Conservation (phyloP, 2,329 filamentous ascomycete genomes). For the Fusarium sp. region DNA sequence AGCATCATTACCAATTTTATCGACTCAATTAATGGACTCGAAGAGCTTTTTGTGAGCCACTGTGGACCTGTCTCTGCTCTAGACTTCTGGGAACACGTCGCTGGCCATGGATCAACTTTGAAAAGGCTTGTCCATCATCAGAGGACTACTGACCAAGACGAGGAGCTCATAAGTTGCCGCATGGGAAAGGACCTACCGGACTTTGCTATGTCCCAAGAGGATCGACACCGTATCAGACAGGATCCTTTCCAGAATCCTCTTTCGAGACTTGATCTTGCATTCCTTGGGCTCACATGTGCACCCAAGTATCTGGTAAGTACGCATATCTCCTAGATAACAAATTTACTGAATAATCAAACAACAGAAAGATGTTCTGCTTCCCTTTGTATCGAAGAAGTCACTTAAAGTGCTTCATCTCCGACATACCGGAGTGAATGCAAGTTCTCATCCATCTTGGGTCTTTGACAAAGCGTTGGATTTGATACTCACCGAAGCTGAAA, state of each 20-base stretch:
- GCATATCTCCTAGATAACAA: accelerated
- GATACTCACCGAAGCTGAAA: background rate
- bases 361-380: slow-evolving; percentile 1
- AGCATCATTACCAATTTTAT: accelerated
- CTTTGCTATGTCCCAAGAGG: background rate
- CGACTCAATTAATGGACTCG: background rate
- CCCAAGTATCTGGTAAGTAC: background rate
- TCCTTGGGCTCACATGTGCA: slow-evolving; percentile 7
- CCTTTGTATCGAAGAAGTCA: background rate
- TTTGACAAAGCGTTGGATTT: background rate
- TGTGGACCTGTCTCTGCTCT: background rate
- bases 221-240: background rate
- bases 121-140: slow-evolving; percentile 3
- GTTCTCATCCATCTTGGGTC: background rate
- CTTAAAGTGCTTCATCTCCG: slow-evolving; percentile 12
- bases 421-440: background rate
- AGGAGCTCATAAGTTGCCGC: background rate
- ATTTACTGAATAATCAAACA: accelerated
- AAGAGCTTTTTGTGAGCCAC: slow-evolving; percentile 2
- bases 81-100: slow-evolving; percentile 2
- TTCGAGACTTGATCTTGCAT: background rate
- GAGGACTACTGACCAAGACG: background rate
- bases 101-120: background rate
- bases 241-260: background rate
- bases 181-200: background rate